Conservation (phyloP, 208 protist genomes). For the Crithidia expoeki region DNA sequence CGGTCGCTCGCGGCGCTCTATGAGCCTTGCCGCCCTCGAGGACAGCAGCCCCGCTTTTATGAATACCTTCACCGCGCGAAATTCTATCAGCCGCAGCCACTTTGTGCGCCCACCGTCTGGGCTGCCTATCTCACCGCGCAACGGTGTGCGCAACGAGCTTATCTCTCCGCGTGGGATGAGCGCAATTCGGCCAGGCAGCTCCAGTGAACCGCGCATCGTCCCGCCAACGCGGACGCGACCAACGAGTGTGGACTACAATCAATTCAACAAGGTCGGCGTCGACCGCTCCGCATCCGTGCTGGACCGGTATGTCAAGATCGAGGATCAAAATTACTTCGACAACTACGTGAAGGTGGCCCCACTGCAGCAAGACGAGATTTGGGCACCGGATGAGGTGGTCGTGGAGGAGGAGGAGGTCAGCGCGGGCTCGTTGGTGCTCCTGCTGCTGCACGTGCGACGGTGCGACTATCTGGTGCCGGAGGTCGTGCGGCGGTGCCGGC, state of each 20-base stretch:
- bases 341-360: constrained; percentile 73
- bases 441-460: constrained; percentile 74
- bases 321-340: constrained; percentile 89
- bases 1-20: constrained; percentile 24
- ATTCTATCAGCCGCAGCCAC: constrained; percentile 52
- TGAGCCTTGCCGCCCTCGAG: constrained; percentile 22
- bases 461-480: constrained; percentile 54
- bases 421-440: constrained; percentile 53
- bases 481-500: constrained; percentile 36
- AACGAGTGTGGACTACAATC: constrained; percentile 74
- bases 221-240: constrained; percentile 36
- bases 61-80: constrained; percentile 23
- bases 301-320: constrained; percentile 87
- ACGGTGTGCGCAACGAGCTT: constrained; percentile 26
- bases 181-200: constrained; percentile 29
- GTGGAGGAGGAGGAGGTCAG: constrained; percentile 23
- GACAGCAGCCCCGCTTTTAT: constrained; percentile 34
- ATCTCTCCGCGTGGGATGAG: constrained; percentile 29
- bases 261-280: constrained; percentile 69
- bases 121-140: constrained; percentile 36
- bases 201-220: constrained; percentile 40
- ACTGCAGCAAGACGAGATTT: constrained; percentile 69
- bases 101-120: constrained; percentile 46
- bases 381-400: constrained; percentile 48
- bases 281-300: constrained; percentile 68